Base-by-base conservation (phyloP, 306 rosid genomes). In the Cucurbita moschata region DNA sequence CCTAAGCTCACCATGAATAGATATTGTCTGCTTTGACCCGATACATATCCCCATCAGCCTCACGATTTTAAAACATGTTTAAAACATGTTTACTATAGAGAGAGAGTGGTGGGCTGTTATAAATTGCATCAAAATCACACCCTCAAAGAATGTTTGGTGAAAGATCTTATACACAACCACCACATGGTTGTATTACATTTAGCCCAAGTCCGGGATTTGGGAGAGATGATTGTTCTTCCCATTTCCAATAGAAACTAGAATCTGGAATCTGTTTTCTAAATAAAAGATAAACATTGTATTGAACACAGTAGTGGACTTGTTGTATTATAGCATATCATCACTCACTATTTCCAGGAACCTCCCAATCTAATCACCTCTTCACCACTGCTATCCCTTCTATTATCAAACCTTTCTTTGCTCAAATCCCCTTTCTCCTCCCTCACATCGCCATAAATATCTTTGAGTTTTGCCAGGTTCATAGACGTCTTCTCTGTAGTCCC, bases 311-410 rank as follows among this genome's bases (percentile, higher is more conserved):
- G 47, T 70, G 74, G 46, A 40, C 15, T 38, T 57, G 39, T 39
- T 13, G 58, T 23, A 47, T 49, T 69, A 23, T 43, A 47, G 39
- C 43, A 13, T 35, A 19, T 67, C 72, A 46, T 19, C 72, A 6
- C 10, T 6, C 11, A n/a, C 80, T 86, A 86, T 73, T 77, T 86
- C 89, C 89, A 86, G 72, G 75, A 71, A 54, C 96, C 97, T 46
- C 72, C 72, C 39, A 91, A 91, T 80, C 96, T 86, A 75, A 94
- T 87, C 78, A 94, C 99, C 85, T 89, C 97, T 74, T 91, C 97
- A 5, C 91, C 86, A 10, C 89, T 83, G 57, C 59, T 82, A 67
- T 79, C 88, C 79, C 88, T 83, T 67, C 87, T 82, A 43, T 86
- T 85, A 77, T 30, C 2, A 30, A 78, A 53, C 83, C 90, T 86